These are phyloP conservation scores for Penicillium psychrofluorescens DNA, from an alignment of 495 filamentous ascomycete genomes.

Conservation along the genomic window DNA sequence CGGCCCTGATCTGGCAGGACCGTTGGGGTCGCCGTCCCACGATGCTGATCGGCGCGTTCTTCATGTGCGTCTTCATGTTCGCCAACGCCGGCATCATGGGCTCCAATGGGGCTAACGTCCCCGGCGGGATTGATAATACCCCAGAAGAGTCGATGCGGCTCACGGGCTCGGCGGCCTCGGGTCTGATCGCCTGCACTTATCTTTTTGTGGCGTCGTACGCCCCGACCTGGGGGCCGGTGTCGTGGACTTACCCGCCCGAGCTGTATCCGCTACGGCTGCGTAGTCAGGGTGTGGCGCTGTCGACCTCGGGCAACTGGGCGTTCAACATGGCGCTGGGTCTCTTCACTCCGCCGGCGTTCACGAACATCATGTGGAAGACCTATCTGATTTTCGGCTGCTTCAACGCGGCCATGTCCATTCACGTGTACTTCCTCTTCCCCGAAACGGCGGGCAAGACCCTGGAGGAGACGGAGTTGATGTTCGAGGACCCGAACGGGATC, in stretches of 20 bases:
- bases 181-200: conserved; percentile 56
- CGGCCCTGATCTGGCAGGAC: conserved; percentile 51
- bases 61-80: conserved; percentile 64
- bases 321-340: conserved; percentile 46
- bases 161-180: conserved; percentile 40
- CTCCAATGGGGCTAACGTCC: conserved; percentile 40
- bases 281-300: conserved; percentile 57
- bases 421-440: conserved; percentile 74
- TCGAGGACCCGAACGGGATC: conserved; percentile 54
- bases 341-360: conserved; percentile 55
- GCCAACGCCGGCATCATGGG: conserved; percentile 63
- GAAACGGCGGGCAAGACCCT: conserved; percentile 77
- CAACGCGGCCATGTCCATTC: conserved; percentile 35
- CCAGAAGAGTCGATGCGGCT: conserved; percentile 27
- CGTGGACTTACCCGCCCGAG: conserved; percentile 5
- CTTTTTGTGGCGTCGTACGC: conserved; percentile 56
- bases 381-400: conserved; percentile 41
- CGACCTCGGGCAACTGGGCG: conserved; percentile 44
- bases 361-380: conserved; percentile 48
- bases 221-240: conserved; percentile 52
- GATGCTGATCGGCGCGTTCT: conserved; percentile 52
- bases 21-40: conserved; percentile 56
- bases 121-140: conserved; percentile 31
- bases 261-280: conserved; percentile 22
- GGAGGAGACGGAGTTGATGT: conserved; percentile 66